phyloP scores from a whole-genome alignment of 2,329 filamentous ascomycete genomes.

The Diplodia sapinea region DNA sequence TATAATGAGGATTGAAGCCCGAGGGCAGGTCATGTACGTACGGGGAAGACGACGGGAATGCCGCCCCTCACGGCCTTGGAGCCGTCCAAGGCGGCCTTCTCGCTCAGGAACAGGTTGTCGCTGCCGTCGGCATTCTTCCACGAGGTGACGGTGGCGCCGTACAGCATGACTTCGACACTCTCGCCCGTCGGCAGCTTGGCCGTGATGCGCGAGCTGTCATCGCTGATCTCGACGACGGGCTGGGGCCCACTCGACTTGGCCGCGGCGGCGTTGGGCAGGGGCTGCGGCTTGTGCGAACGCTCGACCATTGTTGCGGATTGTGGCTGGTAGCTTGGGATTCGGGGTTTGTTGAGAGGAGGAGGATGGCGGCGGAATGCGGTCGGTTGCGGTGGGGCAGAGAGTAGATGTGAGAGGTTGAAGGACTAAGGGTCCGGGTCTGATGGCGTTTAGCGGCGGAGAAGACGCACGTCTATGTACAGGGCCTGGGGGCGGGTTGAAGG shows the following conservation, averaged over 20 bases:
- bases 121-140: conserved; percentile 78
- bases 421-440: not conserved
- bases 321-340: not conserved
- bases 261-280: conserved; percentile 62
- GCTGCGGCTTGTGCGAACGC: conserved; percentile 74
- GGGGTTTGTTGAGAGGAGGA: not conserved
- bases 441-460: not conserved
- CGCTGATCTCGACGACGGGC: conserved; percentile 76
- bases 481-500: not conserved
- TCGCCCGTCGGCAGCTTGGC: conserved; percentile 86
- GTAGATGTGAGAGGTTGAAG: conserved; percentile 2
- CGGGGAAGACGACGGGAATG: conserved; percentile 91
- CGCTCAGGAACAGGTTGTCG: conserved; percentile 87
- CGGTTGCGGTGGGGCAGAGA: conserved; percentile 22
- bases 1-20: no score
- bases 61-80: conserved; percentile 89
- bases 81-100: conserved; percentile 80
- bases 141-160: conserved; percentile 88
- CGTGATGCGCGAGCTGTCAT: conserved; percentile 73
- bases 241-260: conserved; percentile 70
- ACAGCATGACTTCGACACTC: conserved; percentile 82
- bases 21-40: conserved; percentile 51
- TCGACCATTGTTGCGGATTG: conserved; percentile 68
- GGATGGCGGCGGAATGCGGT: conserved; percentile 11
- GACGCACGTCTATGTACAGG: conserved; percentile 10